Conservation (phyloP, 192 early-diverging fungal genomes). For the Coemansia sp. region DNA sequence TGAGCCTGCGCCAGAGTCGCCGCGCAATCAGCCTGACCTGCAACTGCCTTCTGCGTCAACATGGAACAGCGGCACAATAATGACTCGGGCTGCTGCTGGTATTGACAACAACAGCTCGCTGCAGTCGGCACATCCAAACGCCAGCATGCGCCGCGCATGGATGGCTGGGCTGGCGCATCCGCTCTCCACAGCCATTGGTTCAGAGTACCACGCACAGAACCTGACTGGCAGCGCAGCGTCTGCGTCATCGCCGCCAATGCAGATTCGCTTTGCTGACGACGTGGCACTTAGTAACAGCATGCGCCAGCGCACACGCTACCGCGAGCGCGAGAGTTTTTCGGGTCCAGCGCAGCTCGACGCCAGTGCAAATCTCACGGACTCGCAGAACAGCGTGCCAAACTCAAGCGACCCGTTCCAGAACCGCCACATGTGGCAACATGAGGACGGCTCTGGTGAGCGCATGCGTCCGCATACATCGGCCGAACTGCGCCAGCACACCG, state of each 20-base stretch:
- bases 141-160: slow-evolving; percentile 29
- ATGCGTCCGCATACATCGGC: slow-evolving; percentile 2
- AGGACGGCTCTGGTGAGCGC: slow-evolving; percentile 10
- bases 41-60: slow-evolving; percentile 35
- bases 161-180: slow-evolving; percentile 40
- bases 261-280: slow-evolving; percentile 15
- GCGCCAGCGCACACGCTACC: slow-evolving; percentile 3
- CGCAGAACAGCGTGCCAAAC: slow-evolving; percentile 26
- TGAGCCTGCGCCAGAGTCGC: slow-evolving; percentile 18
- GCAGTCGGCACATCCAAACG: slow-evolving; percentile 5
- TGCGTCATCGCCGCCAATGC: background rate
- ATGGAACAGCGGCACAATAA: slow-evolving; percentile 42
- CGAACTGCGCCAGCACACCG: background rate
- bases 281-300: slow-evolving; percentile 2
- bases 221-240: no score
- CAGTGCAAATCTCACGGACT: slow-evolving; percentile 39
- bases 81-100: slow-evolving; percentile 10
- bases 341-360: slow-evolving; percentile 45
- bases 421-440: slow-evolving; percentile 29
- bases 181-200: slow-evolving; percentile 28
- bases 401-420: slow-evolving; percentile 28
- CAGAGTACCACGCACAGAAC: slow-evolving; percentile 11
- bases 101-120: slow-evolving; percentile 1
- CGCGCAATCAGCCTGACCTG: slow-evolving; percentile 5
- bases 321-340: slow-evolving; percentile 52